Evolutionary conservation across 116 monocot genomes (phyloP).

Genomic region (Posidonia oceanica): DNA sequence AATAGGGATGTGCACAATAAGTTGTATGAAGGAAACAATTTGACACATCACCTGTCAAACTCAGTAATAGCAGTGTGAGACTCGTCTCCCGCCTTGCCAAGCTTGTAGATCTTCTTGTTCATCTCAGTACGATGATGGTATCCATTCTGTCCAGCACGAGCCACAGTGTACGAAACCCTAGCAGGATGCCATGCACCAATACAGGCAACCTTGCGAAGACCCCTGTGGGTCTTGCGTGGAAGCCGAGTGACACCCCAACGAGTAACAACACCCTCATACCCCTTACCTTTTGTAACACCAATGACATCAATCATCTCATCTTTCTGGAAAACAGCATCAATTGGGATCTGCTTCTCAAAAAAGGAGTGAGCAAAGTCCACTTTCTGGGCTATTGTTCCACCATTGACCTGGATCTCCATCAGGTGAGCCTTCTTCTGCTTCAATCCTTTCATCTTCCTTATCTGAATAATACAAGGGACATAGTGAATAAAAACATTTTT

Average conservation of each 20-base stretch:
- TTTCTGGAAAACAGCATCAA: conserved; percentile 33
- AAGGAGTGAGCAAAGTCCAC: conserved; percentile 35
- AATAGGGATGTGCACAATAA: not conserved
- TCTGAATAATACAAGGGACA: conserved; percentile 6
- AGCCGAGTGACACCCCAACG: conserved; percentile 27
- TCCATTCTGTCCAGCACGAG: conserved; percentile 18
- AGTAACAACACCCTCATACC: conserved; percentile 45
- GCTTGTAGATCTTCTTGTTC: conserved; percentile 27
- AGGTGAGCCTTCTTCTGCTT: conserved; percentile 52
- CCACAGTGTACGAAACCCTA: conserved; percentile 19
- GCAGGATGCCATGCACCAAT: conserved; percentile 29
- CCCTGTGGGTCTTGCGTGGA: conserved; percentile 22
- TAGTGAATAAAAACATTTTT: not conserved
- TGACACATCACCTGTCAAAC: conserved; percentile 12
- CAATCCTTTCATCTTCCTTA: conserved; percentile 46
- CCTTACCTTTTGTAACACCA: conserved; percentile 45
- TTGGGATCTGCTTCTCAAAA: conserved; percentile 29
- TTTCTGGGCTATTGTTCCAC: conserved; percentile 27
- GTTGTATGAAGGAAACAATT: not conserved
- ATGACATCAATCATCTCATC: conserved; percentile 47
- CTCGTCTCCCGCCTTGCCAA: conserved; percentile 16
- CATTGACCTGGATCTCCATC: conserved; percentile 36
- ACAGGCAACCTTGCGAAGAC: conserved; percentile 23
- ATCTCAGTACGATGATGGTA: conserved; percentile 22
- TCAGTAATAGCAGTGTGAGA: conserved; percentile 15